Conservation (phyloP, 2,329 filamentous ascomycete genomes). For the Phyllosticta ampelicida region DNA sequence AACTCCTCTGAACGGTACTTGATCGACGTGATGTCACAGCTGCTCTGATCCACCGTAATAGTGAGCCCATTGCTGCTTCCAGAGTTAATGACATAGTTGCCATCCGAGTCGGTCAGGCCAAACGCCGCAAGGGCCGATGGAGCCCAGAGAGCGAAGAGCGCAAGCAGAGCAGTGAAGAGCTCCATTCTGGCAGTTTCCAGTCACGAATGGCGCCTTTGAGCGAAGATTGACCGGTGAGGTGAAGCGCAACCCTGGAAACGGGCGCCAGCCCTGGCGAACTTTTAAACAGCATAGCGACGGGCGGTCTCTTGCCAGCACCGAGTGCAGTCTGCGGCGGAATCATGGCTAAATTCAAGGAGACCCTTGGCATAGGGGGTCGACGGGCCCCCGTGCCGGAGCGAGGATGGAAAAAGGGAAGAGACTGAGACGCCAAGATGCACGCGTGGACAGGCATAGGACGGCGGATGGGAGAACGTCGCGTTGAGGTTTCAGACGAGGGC, state of each 20-base stretch:
- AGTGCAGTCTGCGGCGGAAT: not conserved
- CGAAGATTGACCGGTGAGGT: not conserved
- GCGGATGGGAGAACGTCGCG: not conserved
- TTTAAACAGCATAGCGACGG: not conserved
- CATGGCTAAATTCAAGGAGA: not conserved
- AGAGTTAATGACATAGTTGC: conserved; percentile 24
- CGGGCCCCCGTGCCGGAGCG: not conserved
- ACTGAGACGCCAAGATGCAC: not conserved
- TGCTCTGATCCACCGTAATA: conserved; percentile 32
- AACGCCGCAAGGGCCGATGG: conserved; percentile 23
- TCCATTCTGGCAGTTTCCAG: conserved; percentile 37
- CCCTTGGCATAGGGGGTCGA: not conserved
- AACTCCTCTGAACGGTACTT: conserved; percentile 49
- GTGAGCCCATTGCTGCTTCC: conserved; percentile 23
- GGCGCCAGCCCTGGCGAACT: not conserved
- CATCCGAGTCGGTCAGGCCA: conserved; percentile 22
- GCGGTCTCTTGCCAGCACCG: not conserved
- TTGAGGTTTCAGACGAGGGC: not conserved
- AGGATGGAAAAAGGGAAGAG: not conserved
- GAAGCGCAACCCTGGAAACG: not conserved
- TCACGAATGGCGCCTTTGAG: not conserved
- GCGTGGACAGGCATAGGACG: not conserved
- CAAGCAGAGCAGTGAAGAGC: conserved; percentile 35
- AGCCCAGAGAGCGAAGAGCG: not conserved
- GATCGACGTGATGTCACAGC: conserved; percentile 55